Evolutionary conservation across 768 basidiomycete species (phyloP).

Genomic region (Gautieria morchelliformis): DNA sequence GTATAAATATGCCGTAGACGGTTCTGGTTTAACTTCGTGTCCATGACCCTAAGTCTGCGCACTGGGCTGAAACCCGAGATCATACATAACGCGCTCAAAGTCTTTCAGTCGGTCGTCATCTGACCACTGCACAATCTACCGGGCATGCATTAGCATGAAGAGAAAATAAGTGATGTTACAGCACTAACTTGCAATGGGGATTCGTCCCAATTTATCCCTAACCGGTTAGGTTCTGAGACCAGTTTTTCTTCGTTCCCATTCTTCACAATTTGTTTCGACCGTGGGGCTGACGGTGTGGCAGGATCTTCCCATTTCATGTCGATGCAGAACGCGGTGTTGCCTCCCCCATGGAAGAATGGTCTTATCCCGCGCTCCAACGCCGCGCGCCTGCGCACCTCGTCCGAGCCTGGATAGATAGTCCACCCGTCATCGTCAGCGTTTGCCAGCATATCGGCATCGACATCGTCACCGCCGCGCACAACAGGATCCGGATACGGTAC

Average conservation of each 20-base stretch:
- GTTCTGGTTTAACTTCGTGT: no score
- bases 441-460: constrained; percentile 18
- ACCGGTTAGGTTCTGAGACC: constrained; percentile 1
- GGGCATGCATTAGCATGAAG: background rate
- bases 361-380: constrained; percentile 17
- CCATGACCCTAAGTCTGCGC: background rate
- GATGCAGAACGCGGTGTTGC: constrained; percentile 14
- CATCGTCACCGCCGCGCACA: constrained; percentile 8
- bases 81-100: constrained; percentile 10
- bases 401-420: constrained; percentile 14
- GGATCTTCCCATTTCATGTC: constrained; percentile 14
- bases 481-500: background rate
- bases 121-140: constrained; percentile 10
- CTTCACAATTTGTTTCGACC: background rate
- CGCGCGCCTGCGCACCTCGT: constrained; percentile 15
- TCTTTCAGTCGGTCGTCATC: constrained; percentile 11
- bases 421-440: constrained; percentile 19
- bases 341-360: constrained; percentile 18
- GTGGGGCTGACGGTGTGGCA: background rate
- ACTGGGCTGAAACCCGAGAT: constrained; percentile 10
- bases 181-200: constrained; percentile 9
- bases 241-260: background rate
- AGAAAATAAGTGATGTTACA: background rate
- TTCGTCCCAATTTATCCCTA: constrained; percentile 11
- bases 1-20: background rate